Conservation (phyloP, 768 basidiomycete species). For the Mycena rosella region DNA sequence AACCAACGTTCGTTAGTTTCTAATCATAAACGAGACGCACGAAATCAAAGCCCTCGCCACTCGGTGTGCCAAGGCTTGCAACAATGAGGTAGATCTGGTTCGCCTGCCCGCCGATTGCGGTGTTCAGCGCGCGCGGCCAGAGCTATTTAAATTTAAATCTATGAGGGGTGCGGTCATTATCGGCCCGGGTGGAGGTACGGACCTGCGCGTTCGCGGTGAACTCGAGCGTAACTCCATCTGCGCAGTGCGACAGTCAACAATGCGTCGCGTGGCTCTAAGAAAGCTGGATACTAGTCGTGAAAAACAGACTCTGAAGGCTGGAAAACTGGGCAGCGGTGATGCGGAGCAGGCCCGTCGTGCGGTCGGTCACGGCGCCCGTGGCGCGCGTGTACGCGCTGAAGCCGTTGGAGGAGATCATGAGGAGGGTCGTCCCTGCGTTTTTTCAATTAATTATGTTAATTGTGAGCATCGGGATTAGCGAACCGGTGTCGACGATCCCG, state of each 20-base stretch:
- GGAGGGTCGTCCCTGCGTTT: conserved; percentile 47
- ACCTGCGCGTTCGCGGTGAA: conserved; percentile 49
- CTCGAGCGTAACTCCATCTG: background rate
- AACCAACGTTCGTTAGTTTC: background rate
- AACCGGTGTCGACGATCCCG: conserved; percentile 58
- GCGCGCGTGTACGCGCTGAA: conserved; percentile 45
- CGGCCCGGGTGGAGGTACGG: background rate
- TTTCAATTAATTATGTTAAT: background rate
- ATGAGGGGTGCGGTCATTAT: background rate
- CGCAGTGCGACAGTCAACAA: background rate
- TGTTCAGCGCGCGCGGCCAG: conserved; percentile 45
- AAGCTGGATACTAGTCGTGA: conserved; percentile 49
- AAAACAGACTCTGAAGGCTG: conserved; percentile 47
- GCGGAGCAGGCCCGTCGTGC: conserved; percentile 36
- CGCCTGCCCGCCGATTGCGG: conserved; percentile 41
- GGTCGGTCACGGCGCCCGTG: conserved; percentile 46
- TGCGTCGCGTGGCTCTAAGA: background rate
- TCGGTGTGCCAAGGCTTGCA: conserved; percentile 46
- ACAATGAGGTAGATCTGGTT: conserved; percentile 44
- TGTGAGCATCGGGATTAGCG: too few relatives aligned
- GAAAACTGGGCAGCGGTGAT: conserved; percentile 8
- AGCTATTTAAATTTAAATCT: conserved; percentile 24
- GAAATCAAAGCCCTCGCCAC: conserved; percentile 58
- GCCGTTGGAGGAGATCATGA: conserved; percentile 48
- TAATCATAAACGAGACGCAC: background rate